phyloP scores from a whole-genome alignment of 177 flowering plant species.

The Vitis hybrid region DNA sequence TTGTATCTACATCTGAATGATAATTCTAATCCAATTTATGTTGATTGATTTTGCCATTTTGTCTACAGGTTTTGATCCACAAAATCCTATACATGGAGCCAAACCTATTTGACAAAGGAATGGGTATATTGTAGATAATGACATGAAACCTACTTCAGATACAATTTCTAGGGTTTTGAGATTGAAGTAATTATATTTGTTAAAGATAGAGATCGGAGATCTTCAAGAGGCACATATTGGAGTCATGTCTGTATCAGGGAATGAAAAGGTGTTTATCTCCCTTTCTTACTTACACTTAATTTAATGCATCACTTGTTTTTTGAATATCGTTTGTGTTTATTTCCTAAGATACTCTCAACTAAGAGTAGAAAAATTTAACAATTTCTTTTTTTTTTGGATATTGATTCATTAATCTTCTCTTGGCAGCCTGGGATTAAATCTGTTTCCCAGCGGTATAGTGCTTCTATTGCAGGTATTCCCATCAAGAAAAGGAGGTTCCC shows the following conservation, averaged over 20 bases:
- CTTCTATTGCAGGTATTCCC: conserved; percentile 48
- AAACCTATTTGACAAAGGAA: too few relatives aligned
- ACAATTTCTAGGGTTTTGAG: too few relatives aligned
- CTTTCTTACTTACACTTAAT: not conserved
- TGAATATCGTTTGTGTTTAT: conserved; percentile 1
- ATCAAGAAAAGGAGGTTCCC: conserved; percentile 63
- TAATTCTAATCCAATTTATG: not conserved
- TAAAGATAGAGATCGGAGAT: too few relatives aligned
- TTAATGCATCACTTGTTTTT: not conserved
- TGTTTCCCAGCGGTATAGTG: conserved; percentile 34
- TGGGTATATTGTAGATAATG: too few relatives aligned
- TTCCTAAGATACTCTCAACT: conserved; percentile 4
- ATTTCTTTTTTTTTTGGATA: conserved; percentile 14
- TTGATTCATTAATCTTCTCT: conserved; percentile 30
- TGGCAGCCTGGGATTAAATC: conserved; percentile 39
- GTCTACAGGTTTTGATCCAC: not conserved
- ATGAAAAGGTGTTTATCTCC: conserved; percentile 39
- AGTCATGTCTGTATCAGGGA: conserved; percentile 38
- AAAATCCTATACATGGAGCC: too few relatives aligned
- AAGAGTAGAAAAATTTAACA: conserved; percentile 5
- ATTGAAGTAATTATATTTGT: not conserved
- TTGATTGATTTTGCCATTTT: not conserved
- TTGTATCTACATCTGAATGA: not conserved
- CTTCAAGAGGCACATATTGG: conserved; percentile 8
- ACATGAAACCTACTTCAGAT: too few relatives aligned